Evolutionary conservation across 768 basidiomycete species (phyloP), one percentile per base, ranked within the genome.

Genomic region (Mycena olivaceomarginata): DNA sequence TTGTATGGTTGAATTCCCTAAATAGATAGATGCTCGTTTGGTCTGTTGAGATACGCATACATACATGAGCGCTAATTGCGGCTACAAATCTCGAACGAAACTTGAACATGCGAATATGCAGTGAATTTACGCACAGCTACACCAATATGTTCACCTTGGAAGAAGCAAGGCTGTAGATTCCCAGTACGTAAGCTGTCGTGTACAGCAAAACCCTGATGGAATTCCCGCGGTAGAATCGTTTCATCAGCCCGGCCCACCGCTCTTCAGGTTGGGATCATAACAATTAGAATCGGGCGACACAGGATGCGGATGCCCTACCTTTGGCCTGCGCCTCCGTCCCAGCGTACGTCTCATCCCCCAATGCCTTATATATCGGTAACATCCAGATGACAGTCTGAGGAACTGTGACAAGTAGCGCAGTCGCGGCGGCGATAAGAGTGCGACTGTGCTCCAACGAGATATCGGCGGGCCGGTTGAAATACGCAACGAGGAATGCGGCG

Each of bases 401-500:
- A 1, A 76, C 18, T 3, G 75, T 69, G 5, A 65, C 5, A 4
- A 66, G 7, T 15, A 76, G 41, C 12, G 69, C 10, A 2, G 40
- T 48, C 10, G 69, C 69, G 2, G 62, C 75, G 51, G 8, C 53
- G n/a, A 76, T 69, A 2, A 76, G 69, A 12, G 75, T 63, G n/a
- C 63, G 48, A 9, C 39, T 22, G 5, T 75, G 74, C 40, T 43
- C 62, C 12, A 40, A 5, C 3, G 75, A 59, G 3, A 72, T 67
- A 60, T 76, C 64, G 12, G 69, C 48, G 11, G 75, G 75, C 1
- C 70, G 75, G 22, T 16, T 71, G 62, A 20, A 48, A 51, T 76
- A 70, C 15, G 74, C 74, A 3, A 51, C n/a, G 48, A 70, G 20
- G 74, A 69, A 75, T 11, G 67, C 74, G 7, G 68, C 67, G 39